Conservation (phyloP, 106 monocot genomes). For the Acorus calamus region DNA sequence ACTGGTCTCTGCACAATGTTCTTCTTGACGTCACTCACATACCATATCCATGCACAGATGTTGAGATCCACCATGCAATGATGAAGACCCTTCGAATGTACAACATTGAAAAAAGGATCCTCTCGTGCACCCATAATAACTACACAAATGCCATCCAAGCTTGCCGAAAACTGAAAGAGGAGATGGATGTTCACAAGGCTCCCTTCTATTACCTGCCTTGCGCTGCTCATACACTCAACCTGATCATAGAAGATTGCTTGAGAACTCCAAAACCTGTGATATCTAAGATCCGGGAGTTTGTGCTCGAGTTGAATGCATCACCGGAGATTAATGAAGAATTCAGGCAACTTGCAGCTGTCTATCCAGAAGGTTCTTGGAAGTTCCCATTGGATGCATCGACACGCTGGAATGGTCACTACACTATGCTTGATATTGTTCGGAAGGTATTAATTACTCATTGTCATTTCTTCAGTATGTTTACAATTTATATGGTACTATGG, state of each 20-base stretch:
- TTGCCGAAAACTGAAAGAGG: slow-evolving; percentile 58
- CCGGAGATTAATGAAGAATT: slow-evolving; percentile 59
- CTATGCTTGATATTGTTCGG: slow-evolving; percentile 67
- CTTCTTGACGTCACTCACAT: slow-evolving; percentile 68
- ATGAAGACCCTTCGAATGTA: slow-evolving; percentile 36
- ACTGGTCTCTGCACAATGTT: slow-evolving; percentile 59
- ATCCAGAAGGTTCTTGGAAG: slow-evolving; percentile 78
- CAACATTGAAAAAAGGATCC: slow-evolving; percentile 50
- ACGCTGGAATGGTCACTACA: slow-evolving; percentile 68
- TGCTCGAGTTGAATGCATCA: slow-evolving; percentile 39
- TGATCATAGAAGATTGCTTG: slow-evolving; percentile 64
- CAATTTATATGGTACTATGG: background rate
- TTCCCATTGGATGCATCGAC: slow-evolving; percentile 85
- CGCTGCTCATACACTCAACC: slow-evolving; percentile 62
- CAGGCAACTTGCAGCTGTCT: slow-evolving; percentile 39
- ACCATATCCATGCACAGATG: slow-evolving; percentile 46
- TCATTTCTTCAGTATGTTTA: background rate
- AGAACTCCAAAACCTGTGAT: slow-evolving; percentile 44
- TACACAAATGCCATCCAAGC: slow-evolving; percentile 57
- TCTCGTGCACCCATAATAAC: slow-evolving; percentile 66
- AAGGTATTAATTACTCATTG: slow-evolving; percentile 38
- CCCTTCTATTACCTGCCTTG: slow-evolving; percentile 68
- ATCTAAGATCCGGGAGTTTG: slow-evolving; percentile 68
- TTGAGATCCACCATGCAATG: slow-evolving; percentile 47
- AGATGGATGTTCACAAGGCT: slow-evolving; percentile 46